A percentile compares a stretch with the other conserved stretches of the same genome.
Conservation (phyloP, 2,329 filamentous ascomycete genomes). For the Bisporella sp. region DNA sequence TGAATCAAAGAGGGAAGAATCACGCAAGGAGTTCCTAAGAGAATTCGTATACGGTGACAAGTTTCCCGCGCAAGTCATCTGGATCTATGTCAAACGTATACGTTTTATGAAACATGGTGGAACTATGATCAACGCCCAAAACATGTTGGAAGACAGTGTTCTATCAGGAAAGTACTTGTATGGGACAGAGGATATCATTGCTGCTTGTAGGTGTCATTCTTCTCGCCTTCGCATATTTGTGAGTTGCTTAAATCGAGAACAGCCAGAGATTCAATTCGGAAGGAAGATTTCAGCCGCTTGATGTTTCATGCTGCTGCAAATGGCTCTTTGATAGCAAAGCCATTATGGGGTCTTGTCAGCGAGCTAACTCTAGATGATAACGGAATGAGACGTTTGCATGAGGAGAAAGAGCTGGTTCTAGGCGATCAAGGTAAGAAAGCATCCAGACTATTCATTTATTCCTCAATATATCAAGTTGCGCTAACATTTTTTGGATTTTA, state of each 20-base stretch:
- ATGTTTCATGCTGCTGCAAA: slow-evolving; percentile 7
- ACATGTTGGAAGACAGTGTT: slow-evolving; percentile 2
- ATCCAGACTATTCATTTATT: not conserved
- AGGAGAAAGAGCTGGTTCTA: slow-evolving; percentile 5
- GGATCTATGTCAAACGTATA: slow-evolving; percentile 9
- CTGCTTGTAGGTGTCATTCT: slow-evolving; percentile 1
- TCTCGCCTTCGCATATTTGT: not conserved
- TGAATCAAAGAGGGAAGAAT: not conserved
- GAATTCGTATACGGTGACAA: not conserved
- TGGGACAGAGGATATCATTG: slow-evolving; percentile 9
- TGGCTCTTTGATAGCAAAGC: slow-evolving; percentile 3
- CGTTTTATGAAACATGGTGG: slow-evolving; percentile 2
- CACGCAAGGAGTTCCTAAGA: slow-evolving; percentile 1
- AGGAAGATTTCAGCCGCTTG: slow-evolving; percentile 4
- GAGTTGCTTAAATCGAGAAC: slow-evolving; percentile 1
- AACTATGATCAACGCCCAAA: not conserved
- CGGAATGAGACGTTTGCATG: slow-evolving; percentile 1
- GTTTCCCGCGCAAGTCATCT: slow-evolving; percentile 5
- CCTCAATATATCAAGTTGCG: not conserved
- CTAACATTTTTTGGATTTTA: slow-evolving; percentile 1
- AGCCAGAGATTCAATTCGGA: slow-evolving; percentile 5
- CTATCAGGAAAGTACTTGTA: slow-evolving; percentile 3
- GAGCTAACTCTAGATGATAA: slow-evolving; percentile 4
- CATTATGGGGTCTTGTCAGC: slow-evolving; percentile 2
- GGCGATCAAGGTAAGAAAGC: slow-evolving; percentile 6